Evolutionary conservation across 2,329 filamentous ascomycete genomes (phyloP).

Genomic region (Phaeomoniella chlamydospora): DNA sequence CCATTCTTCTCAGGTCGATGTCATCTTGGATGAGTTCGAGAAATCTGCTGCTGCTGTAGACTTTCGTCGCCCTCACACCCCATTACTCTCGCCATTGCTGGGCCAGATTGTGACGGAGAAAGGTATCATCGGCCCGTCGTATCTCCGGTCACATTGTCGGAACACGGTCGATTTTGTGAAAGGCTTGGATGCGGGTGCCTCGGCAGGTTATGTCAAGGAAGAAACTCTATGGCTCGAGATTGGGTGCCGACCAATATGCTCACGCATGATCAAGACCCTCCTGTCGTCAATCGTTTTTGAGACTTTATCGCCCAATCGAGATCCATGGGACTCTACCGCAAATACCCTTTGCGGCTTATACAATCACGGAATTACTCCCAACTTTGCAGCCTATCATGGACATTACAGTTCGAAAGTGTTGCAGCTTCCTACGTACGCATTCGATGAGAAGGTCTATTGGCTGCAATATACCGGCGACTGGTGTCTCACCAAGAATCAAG

Average conservation of each 20-base stretch:
- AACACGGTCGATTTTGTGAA: constrained; percentile 56
- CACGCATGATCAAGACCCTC: constrained; percentile 47
- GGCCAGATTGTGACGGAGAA: constrained; percentile 44
- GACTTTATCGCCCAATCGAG: constrained; percentile 25
- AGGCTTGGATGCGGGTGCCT: constrained; percentile 44
- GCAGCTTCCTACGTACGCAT: constrained; percentile 53
- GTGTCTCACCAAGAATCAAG: constrained; percentile 49
- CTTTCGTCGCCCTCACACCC: constrained; percentile 44
- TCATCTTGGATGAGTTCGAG: constrained; percentile 47
- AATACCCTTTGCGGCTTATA: constrained; percentile 20
- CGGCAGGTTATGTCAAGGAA: constrained; percentile 46
- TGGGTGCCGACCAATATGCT: constrained; percentile 58
- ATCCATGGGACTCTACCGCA: constrained; percentile 25
- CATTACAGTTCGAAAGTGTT: constrained; percentile 39
- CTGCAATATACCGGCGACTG: constrained; percentile 59
- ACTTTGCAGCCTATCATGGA: constrained; percentile 28
- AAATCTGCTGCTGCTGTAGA: constrained; percentile 33
- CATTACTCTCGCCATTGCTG: constrained; percentile 54
- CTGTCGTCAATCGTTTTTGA: constrained; percentile 17
- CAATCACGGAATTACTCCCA: constrained; percentile 20
- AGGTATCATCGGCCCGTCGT: constrained; percentile 43
- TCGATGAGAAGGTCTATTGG: constrained; percentile 61
- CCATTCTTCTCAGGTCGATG: constrained; percentile 51
- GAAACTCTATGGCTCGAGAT: constrained; percentile 59
- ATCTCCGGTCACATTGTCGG: constrained; percentile 50